phyloP scores from a whole-genome alignment of 371 early-diverging fungal genomes.

The Coemansia sp. region DNA sequence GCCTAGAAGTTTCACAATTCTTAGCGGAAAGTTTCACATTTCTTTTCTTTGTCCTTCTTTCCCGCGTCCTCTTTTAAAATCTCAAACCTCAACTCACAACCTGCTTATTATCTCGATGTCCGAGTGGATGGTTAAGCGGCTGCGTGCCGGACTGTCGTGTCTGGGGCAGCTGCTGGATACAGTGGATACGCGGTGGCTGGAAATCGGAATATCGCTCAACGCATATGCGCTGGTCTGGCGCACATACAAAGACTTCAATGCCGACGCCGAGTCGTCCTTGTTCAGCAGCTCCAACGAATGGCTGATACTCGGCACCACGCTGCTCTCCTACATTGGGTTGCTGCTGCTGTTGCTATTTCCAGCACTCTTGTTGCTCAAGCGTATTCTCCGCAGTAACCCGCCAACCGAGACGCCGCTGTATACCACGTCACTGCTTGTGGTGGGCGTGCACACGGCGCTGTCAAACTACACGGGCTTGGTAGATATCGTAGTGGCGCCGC shows the following conservation, averaged over 20 bases:
- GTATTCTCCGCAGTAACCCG: background rate
- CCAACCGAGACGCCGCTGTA: background rate
- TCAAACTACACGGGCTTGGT: slow-evolving; percentile 22
- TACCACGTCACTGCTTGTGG: background rate
- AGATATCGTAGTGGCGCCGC: slow-evolving; percentile 22
- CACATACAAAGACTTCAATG: background rate
- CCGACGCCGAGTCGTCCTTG: background rate
- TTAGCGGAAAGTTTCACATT: too few species aligned
- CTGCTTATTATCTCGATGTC: too few species aligned
- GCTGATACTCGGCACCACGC: slow-evolving; percentile 1
- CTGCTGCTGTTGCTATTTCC: slow-evolving; percentile 7
- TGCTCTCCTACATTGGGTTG: slow-evolving; percentile 5
- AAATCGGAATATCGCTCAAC: slow-evolving; percentile 9
- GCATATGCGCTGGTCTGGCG: slow-evolving; percentile 28
- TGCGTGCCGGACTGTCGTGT: too few species aligned
- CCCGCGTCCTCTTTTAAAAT: too few species aligned
- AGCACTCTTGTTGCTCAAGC: background rate
- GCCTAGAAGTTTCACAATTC: too few species aligned
- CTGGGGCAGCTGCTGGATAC: background rate
- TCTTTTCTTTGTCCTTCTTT: too few species aligned
- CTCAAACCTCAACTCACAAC: too few species aligned
- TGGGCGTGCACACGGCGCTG: slow-evolving; percentile 8
- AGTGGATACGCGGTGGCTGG: slow-evolving; percentile 15
- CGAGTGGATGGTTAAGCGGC: too few species aligned
- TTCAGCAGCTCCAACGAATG: slow-evolving; percentile 2